Percentiles rank a stretch among this genome's conserved stretches.
Conservation (phyloP, 2,329 filamentous ascomycete genomes). For the Massarina eburnea region DNA sequence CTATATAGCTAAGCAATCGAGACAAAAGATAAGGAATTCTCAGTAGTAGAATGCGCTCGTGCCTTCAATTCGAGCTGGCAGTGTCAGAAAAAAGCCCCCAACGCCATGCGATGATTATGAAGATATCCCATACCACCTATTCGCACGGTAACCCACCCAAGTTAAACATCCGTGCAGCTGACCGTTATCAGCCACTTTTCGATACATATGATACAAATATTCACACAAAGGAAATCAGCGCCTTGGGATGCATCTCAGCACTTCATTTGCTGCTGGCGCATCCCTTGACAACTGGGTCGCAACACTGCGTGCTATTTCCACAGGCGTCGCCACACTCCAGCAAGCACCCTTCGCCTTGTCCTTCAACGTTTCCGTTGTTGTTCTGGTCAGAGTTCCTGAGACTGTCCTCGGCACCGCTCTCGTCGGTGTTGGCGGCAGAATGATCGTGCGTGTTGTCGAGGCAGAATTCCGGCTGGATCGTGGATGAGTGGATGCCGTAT, state of each 20-base stretch:
- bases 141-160: background rate
- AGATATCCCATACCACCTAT: background rate
- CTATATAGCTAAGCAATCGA: no score
- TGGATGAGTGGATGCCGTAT: conserved; percentile 95
- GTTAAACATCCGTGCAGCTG: background rate
- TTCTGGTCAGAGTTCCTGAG: conserved; percentile 19
- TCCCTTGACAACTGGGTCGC: conserved; percentile 28
- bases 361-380: conserved; percentile 41
- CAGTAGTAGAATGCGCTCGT: no score
- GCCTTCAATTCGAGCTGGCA: background rate
- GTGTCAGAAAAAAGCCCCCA: background rate
- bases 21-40: no score
- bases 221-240: background rate
- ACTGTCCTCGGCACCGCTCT: conserved; percentile 35
- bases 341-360: conserved; percentile 41
- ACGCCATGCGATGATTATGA: background rate
- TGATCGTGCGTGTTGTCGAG: conserved; percentile 49
- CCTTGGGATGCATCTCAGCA: background rate
- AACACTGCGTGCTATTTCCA: conserved; percentile 46
- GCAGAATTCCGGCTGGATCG: conserved; percentile 88
- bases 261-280: conserved; percentile 1
- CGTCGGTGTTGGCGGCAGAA: conserved; percentile 28
- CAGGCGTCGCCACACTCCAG: conserved; percentile 49
- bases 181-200: background rate
- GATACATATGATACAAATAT: background rate